Conservation (phyloP, 2,329 filamentous ascomycete genomes). For the Xylaria sp. region DNA sequence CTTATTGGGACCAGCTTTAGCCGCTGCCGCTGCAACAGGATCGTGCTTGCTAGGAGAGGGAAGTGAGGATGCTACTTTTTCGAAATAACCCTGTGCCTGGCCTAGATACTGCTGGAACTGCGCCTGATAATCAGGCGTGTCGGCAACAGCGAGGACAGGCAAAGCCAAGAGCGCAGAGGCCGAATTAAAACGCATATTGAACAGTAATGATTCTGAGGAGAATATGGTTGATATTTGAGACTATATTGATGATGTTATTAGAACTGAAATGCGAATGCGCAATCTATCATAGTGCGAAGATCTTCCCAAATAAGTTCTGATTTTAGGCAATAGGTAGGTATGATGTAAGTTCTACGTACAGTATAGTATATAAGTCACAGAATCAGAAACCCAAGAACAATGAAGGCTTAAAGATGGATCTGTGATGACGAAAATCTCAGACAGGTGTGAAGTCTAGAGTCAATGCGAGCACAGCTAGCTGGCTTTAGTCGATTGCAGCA, state of each 20-base stretch:
- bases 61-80: slow-evolving; percentile 62
- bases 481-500: neutral
- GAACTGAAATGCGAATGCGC: slow-evolving; percentile 23
- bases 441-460: neutral
- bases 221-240: slow-evolving; percentile 3
- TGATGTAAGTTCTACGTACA: slow-evolving; percentile 44
- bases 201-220: slow-evolving; percentile 13
- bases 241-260: slow-evolving; percentile 31
- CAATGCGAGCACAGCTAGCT: neutral
- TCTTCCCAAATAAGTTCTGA: slow-evolving; percentile 17
- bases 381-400: slow-evolving; percentile 5
- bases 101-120: slow-evolving; percentile 73
- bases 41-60: slow-evolving; percentile 58
- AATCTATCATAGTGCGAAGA: slow-evolving; percentile 10
- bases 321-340: slow-evolving; percentile 24
- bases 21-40: slow-evolving; percentile 57
- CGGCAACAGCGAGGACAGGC: slow-evolving; percentile 65
- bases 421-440: slow-evolving; percentile 1
- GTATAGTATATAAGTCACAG: slow-evolving; percentile 20
- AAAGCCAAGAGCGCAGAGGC: slow-evolving; percentile 62
- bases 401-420: neutral
- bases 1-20: slow-evolving; percentile 61
- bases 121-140: slow-evolving; percentile 67
- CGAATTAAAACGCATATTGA: slow-evolving; percentile 68
- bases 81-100: slow-evolving; percentile 65